These are phyloP conservation scores for Lactarius indigo DNA, from an alignment of 768 basidiomycete genomes.

Conservation along the genomic window DNA sequence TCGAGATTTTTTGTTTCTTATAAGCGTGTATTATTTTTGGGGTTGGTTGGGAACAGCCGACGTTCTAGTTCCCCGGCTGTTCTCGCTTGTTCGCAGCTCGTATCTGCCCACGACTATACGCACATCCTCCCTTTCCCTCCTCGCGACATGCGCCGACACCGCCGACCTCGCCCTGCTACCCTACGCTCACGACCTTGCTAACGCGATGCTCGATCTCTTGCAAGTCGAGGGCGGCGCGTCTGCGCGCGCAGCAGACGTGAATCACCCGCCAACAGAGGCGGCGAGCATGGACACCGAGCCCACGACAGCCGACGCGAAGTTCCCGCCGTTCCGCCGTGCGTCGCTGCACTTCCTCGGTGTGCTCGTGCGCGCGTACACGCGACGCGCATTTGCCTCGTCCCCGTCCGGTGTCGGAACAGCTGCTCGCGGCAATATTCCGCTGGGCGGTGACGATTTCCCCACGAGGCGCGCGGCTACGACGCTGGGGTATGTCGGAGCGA, in stretches of 20 bases:
- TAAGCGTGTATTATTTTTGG: not conserved
- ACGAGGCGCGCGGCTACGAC: constrained; percentile 14
- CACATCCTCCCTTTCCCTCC: constrained; percentile 61
- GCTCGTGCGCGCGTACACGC: constrained; percentile 58
- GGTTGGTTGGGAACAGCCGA: constrained; percentile 47
- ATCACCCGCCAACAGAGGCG: constrained; percentile 4
- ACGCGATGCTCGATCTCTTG: constrained; percentile 73
- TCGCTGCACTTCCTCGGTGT: constrained; percentile 79
- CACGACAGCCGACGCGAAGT: constrained; percentile 54
- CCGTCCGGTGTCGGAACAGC: not conserved
- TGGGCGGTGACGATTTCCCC: constrained; percentile 22
- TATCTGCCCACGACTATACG: constrained; percentile 72
- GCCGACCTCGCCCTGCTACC: constrained; percentile 58
- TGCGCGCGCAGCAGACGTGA: constrained; percentile 31
- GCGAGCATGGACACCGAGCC: constrained; percentile 54
- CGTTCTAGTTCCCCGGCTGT: constrained; percentile 68
- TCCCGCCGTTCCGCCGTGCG: constrained; percentile 79
- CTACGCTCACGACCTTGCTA: constrained; percentile 58
- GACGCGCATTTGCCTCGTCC: constrained; percentile 39
- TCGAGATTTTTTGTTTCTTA: constrained; percentile 22
- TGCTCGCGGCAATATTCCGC: constrained; percentile 29
- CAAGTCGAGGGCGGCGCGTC: constrained; percentile 47
- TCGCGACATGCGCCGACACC: constrained; percentile 69
- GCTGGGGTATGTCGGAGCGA: constrained; percentile 23
- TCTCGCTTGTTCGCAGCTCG: constrained; percentile 53